phyloP scores from a whole-genome alignment of 2,329 filamentous ascomycete species.

The Xylariaceae sp. region DNA sequence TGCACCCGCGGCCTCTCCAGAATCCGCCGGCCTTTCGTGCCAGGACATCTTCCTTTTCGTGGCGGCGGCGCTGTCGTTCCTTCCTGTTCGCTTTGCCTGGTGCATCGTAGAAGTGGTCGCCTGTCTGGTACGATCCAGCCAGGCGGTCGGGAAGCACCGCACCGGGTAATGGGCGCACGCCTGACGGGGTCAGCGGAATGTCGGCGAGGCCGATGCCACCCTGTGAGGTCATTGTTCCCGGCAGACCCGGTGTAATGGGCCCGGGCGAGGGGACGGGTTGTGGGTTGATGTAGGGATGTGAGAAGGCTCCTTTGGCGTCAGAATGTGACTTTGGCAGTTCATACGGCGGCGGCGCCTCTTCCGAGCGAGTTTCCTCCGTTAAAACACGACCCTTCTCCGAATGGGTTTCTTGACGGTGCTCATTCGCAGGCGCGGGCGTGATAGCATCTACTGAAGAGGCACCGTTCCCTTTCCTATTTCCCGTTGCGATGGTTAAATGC shows the following conservation, averaged over 20 bases:
- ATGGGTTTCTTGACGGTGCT: constrained; percentile 22
- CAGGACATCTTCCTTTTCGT: constrained; percentile 61
- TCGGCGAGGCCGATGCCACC: constrained; percentile 56
- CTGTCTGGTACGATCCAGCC: constrained; percentile 41
- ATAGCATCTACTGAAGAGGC: constrained; percentile 10
- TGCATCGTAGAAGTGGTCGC: constrained; percentile 38
- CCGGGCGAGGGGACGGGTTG: constrained; percentile 54
- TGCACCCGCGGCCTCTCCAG: constrained; percentile 61
- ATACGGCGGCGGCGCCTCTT: constrained; percentile 50
- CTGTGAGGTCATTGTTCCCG: constrained; percentile 56
- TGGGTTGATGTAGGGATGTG: constrained; percentile 44
- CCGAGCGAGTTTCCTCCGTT: constrained; percentile 33
- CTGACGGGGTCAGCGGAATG: constrained; percentile 47
- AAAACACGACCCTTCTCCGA: constrained; percentile 37
- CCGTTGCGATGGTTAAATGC: constrained; percentile 18
- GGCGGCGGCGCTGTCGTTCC: constrained; percentile 48
- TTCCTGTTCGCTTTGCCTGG: constrained; percentile 38
- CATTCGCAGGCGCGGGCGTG: constrained; percentile 27
- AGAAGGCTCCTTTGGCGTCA: constrained; percentile 49
- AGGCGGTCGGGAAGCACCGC: constrained; percentile 39
- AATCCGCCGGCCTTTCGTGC: constrained; percentile 53
- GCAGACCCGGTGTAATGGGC: constrained; percentile 57
- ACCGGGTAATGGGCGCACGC: constrained; percentile 17
- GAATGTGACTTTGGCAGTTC: constrained; percentile 41
- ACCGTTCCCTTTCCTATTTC: constrained; percentile 17